phyloP scores from a whole-genome alignment of 768 basidiomycete species.

The Suillus subluteus region DNA sequence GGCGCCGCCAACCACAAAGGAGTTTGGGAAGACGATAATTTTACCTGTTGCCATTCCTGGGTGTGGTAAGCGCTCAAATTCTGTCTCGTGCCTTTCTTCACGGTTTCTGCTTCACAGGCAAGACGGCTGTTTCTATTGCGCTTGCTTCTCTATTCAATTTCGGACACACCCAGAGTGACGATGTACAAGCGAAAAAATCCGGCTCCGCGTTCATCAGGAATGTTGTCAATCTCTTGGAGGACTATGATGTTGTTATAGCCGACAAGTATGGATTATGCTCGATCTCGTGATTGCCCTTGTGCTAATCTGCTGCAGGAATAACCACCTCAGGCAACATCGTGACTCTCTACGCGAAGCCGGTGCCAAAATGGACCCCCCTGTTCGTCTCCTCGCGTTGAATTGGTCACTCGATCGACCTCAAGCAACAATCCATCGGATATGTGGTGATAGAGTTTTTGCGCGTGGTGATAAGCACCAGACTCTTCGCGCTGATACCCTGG shows the following conservation, averaged over 20 bases:
- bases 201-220: constrained; percentile 62
- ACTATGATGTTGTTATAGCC: constrained; percentile 82
- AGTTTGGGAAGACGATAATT: constrained; percentile 73
- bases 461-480: constrained; percentile 90
- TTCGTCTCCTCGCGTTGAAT: constrained; percentile 1
- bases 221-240: constrained; percentile 40
- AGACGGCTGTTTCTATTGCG: constrained; percentile 84
- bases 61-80: constrained; percentile 63
- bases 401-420: neutral
- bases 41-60: constrained; percentile 91
- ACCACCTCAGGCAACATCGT: constrained; percentile 86
- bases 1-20: neutral
- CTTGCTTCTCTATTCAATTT: constrained; percentile 81
- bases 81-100: neutral
- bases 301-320: constrained; percentile 62
- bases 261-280: constrained; percentile 67
- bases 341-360: constrained; percentile 62
- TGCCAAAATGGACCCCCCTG: constrained; percentile 41
- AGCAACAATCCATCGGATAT: constrained; percentile 66
- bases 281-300: neutral
- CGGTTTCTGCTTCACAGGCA: constrained; percentile 54
- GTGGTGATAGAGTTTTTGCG: constrained; percentile 68
- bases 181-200: constrained; percentile 76
- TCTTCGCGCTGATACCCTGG: constrained; percentile 58
- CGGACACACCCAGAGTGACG: constrained; percentile 93